Evolutionary conservation across 179 eudicot species (phyloP).

Genomic region (Sideroxylon spinosum): DNA sequence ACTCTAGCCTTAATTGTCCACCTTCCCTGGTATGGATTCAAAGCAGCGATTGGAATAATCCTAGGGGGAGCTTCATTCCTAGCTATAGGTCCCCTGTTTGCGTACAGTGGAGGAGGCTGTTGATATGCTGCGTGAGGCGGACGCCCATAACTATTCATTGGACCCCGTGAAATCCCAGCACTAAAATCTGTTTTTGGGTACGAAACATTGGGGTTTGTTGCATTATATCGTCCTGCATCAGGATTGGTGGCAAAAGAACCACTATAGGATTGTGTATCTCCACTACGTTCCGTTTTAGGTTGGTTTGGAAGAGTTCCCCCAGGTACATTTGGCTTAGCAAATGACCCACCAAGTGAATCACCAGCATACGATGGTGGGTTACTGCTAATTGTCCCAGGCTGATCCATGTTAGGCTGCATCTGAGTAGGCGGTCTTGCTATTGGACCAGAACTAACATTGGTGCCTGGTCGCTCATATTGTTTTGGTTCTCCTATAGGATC

Average conservation of each 20-base stretch:
- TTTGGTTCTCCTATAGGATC: slow-evolving; percentile 66
- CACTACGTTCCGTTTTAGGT: slow-evolving; percentile 30
- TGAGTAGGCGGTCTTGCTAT: slow-evolving; percentile 31
- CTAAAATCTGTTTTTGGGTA: slow-evolving; percentile 32
- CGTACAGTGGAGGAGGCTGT: slow-evolving; percentile 64
- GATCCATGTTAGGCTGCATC: slow-evolving; percentile 33
- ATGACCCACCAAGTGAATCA: slow-evolving; percentile 26
- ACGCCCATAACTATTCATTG: slow-evolving; percentile 36
- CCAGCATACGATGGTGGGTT: slow-evolving; percentile 31
- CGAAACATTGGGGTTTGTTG: slow-evolving; percentile 27
- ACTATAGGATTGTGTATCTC: slow-evolving; percentile 39
- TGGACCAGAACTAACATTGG: slow-evolving; percentile 24
- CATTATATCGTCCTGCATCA: slow-evolving; percentile 33
- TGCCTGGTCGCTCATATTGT: slow-evolving; percentile 21
- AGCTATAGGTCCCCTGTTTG: slow-evolving; percentile 65
- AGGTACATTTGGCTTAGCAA: slow-evolving; percentile 28
- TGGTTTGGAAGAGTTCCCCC: slow-evolving; percentile 30
- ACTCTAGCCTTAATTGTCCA: slow-evolving; percentile 98
- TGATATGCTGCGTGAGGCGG: slow-evolving; percentile 51
- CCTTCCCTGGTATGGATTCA: slow-evolving; percentile 80
- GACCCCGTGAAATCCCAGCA: slow-evolving; percentile 37
- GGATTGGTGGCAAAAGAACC: slow-evolving; percentile 32
- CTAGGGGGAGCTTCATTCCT: slow-evolving; percentile 76
- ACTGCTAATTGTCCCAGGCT: slow-evolving; percentile 25
- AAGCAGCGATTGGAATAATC: slow-evolving; percentile 69